phyloP scores from a whole-genome alignment of 148 eudicot species.

The Vaccinium corymbosum region DNA sequence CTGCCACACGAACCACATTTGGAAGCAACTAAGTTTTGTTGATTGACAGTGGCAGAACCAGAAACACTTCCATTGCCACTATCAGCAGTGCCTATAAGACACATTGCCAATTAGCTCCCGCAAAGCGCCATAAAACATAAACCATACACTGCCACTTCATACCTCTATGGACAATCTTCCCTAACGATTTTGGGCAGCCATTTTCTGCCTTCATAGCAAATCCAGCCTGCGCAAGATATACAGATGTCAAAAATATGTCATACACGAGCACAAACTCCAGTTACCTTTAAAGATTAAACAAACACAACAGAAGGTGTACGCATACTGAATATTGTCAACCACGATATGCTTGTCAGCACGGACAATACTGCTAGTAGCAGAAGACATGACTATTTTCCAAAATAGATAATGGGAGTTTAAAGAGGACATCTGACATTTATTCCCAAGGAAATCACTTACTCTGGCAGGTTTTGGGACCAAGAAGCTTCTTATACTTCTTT shows the following conservation, averaged over 20 bases:
- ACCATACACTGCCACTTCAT: conserved; percentile 24
- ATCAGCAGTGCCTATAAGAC: conserved; percentile 32
- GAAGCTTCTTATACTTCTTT: conserved; percentile 21
- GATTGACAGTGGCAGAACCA: conserved; percentile 21
- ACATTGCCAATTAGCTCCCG: conserved; percentile 29
- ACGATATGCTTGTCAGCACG: not conserved
- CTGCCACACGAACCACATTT: conserved; percentile 29
- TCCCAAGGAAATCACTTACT: conserved; percentile 23
- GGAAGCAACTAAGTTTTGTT: conserved; percentile 1
- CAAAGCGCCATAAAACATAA: conserved; percentile 26
- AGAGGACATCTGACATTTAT: not conserved
- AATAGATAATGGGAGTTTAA: not conserved
- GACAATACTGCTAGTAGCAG: not conserved
- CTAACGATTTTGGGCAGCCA: not conserved
- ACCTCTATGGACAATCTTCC: conserved; percentile 27
- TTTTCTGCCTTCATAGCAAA: conserved; percentile 19
- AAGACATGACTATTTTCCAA: not conserved
- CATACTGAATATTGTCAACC: not conserved
- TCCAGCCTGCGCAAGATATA: conserved; percentile 23
- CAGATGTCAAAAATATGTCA: not conserved
- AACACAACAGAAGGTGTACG: not conserved
- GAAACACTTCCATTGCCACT: conserved; percentile 23
- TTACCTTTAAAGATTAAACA: not conserved
- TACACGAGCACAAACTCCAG: not conserved
- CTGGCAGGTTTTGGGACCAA: conserved; percentile 21